Evolutionary conservation across 2,329 filamentous ascomycete species (phyloP), one percentile per base, ranked within the genome.

Genomic region (Beauveria pseudobassiana): DNA sequence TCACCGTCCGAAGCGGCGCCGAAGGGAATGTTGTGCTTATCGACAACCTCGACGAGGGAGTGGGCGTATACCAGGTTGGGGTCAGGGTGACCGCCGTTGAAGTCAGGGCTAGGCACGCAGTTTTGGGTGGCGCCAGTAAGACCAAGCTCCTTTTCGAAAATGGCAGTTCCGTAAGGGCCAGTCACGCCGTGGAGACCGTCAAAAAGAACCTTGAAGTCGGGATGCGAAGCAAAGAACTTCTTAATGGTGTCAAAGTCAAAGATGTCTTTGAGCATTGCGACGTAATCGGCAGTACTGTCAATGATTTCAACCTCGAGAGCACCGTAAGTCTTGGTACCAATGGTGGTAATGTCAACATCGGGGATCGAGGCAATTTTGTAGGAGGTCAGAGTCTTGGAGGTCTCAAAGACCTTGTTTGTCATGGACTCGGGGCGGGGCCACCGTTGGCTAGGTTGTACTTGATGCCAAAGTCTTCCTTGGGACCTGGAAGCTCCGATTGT

Each of bases 361-460:
- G 90, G 89, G 65, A 98, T 89, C 68, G 91, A 86, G 69, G 89
- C 85, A 67, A 96, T 88, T 79, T 97, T 96, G 85, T 98, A 99
- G 56, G 89, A 91, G 50, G 86, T 90, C 69, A 99, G 83, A 65
- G 83, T 87, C 83, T 97, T 98, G 69, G 93, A 93, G 64, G 87
- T 86, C 70, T 93, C 91, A 80, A 85, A 98, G 75, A 99, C 98
- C 81, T 96, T 96, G 86, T 99, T 96, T 68, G 95, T 99, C 67
- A 99, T 91, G 60, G 90, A 88, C 77, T 99, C 95, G 63, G 95
- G 62, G 95, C 95, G 49, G 95, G 95, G 62, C 93, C 95, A 70
- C 95, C 95, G 73, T 99, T 98, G 75, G 91, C 82, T 63, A 99
- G 83, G 83, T 99, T 99, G 85, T 99, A 99, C 82, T 99, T 99